Evolutionary conservation across 306 rosid species (phyloP), one percentile per base, ranked within the genome.

Genomic region (Citrullus colocynthis): DNA sequence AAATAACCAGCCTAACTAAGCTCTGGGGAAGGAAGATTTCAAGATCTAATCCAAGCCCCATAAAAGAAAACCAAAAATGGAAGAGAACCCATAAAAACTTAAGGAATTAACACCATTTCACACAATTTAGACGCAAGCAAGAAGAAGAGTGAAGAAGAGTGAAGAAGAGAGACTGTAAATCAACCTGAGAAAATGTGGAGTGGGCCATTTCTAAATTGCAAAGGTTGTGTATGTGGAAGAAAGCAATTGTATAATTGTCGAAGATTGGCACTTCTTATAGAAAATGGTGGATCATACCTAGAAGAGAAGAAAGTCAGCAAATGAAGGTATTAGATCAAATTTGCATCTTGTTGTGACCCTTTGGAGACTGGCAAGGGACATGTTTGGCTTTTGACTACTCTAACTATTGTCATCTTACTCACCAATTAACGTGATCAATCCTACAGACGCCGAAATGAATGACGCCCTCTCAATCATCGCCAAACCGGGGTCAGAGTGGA

Each of bases 341-440:
- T 75, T 52, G 69, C 51, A 57, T 12, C 57, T 24, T 21, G 17
- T 12, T 58, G 59, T 32, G 84, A 80, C 41, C 91, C 89, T 69
- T 88, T 87, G 85, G 89, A 76, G 76, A 39, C 66, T 55, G 49
- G 80, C 82, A 88, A 86, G 45, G 85, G 91, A 66, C 91, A 80
- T 54, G 24, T 24, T 24, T 24, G 24, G 24, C 24, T 24, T 24
- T 24, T 24, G 24, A 24, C 24, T 24, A 24, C 24, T 24, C 24
- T 24, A 24, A 24, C 24, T 24, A 24, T 24, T 24, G 24, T 24
- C 24, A 24, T 24, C 24, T 24, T 24, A 24, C 24, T 24, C 24
- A 24, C 24, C 24, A 24, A 24, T 24, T 24, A 24, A 24, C 24
- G 24, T 24, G 24, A 24, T 24, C 24, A 24, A 24, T 24, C 24